Evolutionary conservation across 352 stramenopile genomes (phyloP).

Genomic region (Globisporangium camurandrum): DNA sequence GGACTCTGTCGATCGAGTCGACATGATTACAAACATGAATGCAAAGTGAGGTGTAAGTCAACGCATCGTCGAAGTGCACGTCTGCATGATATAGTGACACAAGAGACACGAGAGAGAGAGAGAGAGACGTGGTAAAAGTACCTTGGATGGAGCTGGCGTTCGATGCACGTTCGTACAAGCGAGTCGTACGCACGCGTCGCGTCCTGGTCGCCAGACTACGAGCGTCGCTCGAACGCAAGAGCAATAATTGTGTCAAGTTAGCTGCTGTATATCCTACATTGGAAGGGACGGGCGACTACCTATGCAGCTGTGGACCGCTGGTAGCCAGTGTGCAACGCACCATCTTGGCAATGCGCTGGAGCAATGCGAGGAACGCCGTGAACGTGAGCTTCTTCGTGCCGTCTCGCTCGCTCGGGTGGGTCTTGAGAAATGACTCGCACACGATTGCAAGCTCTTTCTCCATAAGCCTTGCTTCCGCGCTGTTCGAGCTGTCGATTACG

Average conservation of each 20-base stretch:
- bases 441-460: slow-evolving; percentile 72
- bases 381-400: slow-evolving; percentile 64
- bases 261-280: too few species aligned
- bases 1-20: slow-evolving; percentile 20
- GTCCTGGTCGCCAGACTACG: slow-evolving; percentile 45
- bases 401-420: slow-evolving; percentile 48
- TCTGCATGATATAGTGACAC: too few species aligned
- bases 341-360: slow-evolving; percentile 66
- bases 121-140: background rate
- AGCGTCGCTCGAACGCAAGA: too few species aligned
- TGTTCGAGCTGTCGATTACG: slow-evolving; percentile 47
- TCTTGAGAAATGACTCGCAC: slow-evolving; percentile 62
- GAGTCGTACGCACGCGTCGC: slow-evolving; percentile 48
- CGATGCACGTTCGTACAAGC: slow-evolving; percentile 52
- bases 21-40: too few species aligned
- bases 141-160: slow-evolving; percentile 60
- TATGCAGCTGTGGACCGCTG: too few species aligned
- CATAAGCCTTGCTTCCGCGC: slow-evolving; percentile 50
- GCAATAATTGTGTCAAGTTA: too few species aligned
- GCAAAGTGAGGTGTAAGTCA: too few species aligned
- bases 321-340: too few species aligned
- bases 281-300: too few species aligned
- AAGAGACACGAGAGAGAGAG: background rate
- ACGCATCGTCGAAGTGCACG: too few species aligned
- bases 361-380: slow-evolving; percentile 52